Evolutionary conservation across 306 rosid genomes (phyloP), one percentile per base, ranked within the genome.

Genomic region (Astragalus membranaceus): DNA sequence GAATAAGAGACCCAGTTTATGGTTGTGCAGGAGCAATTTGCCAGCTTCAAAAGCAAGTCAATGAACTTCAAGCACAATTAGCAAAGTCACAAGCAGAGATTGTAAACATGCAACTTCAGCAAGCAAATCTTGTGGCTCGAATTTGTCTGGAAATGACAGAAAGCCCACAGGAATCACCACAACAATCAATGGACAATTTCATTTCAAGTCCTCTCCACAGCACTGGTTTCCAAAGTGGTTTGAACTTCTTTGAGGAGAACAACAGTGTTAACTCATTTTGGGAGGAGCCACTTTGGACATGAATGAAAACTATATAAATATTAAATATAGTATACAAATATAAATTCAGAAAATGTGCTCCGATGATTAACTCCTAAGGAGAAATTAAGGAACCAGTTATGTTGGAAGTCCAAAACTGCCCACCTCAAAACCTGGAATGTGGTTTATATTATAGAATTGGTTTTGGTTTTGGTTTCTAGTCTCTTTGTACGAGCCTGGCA

Each of bases 11-110:
- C 67, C 98, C 98, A 0, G 91, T 92, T 12, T 92, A 92, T 35
- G 98, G 98, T 0, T 86, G 96, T 70, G 98, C 98, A 0, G 96
- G 98, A 12, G 88, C 91, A 60, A 88, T 92, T 70, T 92, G 96
- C 53, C 96, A 88, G 57, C 93, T 92, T 6, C 98, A 90, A 57
- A 88, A 84, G 50, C 98, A 92, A 44, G 92, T 92, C 3, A 85
- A 66, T 61, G 98, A 92, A 37, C 96, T 92, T 20, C 93, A 90
- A 78, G 98, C 88, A 11, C 96, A 92, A 43, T 65, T 92, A 46
- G 98, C 96, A 6, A 90, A 86, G 61, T 69, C 98, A 35, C 96
- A 92, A 67, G 98, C 93, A 0, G 98, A 92, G 77, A 15, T 88
- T 35, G 88, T 83, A 44, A 90, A 76, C 82, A 86, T 90, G 96